Evolutionary conservation across 495 filamentous ascomycete genomes (phyloP).

Genomic region (Podospora conica): DNA sequence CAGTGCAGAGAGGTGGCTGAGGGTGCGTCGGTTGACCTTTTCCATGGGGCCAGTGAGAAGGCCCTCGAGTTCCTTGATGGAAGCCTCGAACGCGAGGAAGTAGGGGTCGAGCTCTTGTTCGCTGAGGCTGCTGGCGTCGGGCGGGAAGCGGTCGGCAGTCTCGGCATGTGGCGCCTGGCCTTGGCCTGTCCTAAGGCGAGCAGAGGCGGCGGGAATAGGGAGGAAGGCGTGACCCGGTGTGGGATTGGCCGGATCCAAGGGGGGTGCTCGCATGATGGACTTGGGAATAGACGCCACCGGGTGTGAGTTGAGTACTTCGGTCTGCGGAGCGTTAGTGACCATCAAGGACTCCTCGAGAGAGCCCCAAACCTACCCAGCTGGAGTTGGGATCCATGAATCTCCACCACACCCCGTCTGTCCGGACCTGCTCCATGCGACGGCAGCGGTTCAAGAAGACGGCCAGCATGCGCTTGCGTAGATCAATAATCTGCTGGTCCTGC

Average conservation of each 20-base stretch:
- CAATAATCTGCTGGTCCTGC: constrained; percentile 93
- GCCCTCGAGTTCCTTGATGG: constrained; percentile 79
- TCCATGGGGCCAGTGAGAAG: constrained; percentile 89
- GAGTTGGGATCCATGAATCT: constrained; percentile 95
- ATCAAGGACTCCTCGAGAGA: not conserved
- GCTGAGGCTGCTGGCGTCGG: constrained; percentile 63
- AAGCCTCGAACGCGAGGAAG: constrained; percentile 83
- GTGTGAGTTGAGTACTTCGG: constrained; percentile 82
- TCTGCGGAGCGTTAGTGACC: constrained; percentile 51
- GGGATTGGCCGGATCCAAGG: constrained; percentile 85
- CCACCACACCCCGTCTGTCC: constrained; percentile 94
- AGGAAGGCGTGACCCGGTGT: constrained; percentile 83
- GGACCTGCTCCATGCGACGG: constrained; percentile 83
- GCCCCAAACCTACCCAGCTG: constrained; percentile 73
- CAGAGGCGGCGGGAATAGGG: constrained; percentile 74
- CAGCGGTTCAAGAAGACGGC: constrained; percentile 92
- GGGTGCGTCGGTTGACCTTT: constrained; percentile 84
- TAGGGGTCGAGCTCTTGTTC: constrained; percentile 94
- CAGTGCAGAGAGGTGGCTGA: constrained; percentile 73
- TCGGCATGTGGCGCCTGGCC: constrained; percentile 38
- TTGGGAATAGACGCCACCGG: constrained; percentile 90
- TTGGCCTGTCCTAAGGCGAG: constrained; percentile 66
- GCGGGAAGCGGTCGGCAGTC: constrained; percentile 65
- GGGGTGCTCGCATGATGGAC: constrained; percentile 85
- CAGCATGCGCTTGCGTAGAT: constrained; percentile 91